Evolutionary conservation across 768 basidiomycete species (phyloP), one percentile per base, ranked within the genome.

Genomic region (Cyclocybe aegerita): DNA sequence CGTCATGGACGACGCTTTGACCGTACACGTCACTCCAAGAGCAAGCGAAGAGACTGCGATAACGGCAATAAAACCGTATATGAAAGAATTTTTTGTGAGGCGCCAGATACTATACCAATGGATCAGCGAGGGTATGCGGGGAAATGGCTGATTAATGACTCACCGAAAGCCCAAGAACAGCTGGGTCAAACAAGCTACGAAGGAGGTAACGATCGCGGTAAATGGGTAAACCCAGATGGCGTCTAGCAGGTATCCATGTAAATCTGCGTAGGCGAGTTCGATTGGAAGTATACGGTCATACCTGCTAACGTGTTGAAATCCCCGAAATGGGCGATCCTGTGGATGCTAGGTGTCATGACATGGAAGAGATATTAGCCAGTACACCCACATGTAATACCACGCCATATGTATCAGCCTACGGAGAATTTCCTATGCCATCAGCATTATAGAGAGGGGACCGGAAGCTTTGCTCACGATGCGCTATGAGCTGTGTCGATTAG

Each of bases 181-280:
- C 49, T 81, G 79, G 0, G 78, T 78, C 14, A 76, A 61, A 30
- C 77, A 53, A 0, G 77, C 78, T 14, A 74, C 69, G 8, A 78
- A 60, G 1, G 75, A 63, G 5, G 72, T 77, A 1, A 68, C 72
- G 17, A 71, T 59, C 9, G 76, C 73, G 0, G 77, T 79, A 48
- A 79, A 75, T 2, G 73, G 71, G 38, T 75, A 72, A 4, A 72
- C 71, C 77, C 79, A 80, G 32, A 60, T 58, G 49, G 67, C 66
- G 39, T 58, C 75, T 76, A 48, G 5, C 40, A 0, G 17, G 1
- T 11, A 10, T 38, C 30, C 36, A 39, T 30, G 12, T 7, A 35
- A 47, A 23, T 23, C 23, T 30, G 37, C 8, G 10, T n/a, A 14
- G 30, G 16, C 15, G 34, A 32, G 16, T 39, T 12, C 41, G 9